These are phyloP conservation scores for Raphanus raphanistrum DNA, from an alignment of 345 rosid species.

Conservation along the genomic window DNA sequence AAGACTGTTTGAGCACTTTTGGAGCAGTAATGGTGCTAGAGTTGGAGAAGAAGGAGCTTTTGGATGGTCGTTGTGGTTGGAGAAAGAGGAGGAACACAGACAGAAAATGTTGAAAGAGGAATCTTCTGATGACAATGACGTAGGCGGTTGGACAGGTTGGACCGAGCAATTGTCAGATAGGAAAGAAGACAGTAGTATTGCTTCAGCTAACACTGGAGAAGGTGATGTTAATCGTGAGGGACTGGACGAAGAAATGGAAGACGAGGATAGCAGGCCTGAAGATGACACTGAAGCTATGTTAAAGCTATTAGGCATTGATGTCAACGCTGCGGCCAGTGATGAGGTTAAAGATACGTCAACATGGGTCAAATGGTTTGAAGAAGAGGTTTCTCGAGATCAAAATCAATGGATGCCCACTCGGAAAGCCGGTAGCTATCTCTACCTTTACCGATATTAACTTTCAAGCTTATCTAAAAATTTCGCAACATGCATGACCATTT, in stretches of 20 bases:
- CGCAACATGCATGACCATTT: neutral
- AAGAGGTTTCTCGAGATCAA: constrained; percentile 73
- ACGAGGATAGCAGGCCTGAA: constrained; percentile 57
- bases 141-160: constrained; percentile 99
- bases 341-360: constrained; percentile 77
- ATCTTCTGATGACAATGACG: constrained; percentile 49
- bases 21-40: constrained; percentile 82
- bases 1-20: constrained; percentile 90
- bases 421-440: constrained; percentile 52
- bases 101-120: constrained; percentile 68
- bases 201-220: constrained; percentile 40
- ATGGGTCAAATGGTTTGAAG: constrained; percentile 88
- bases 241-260: constrained; percentile 48
- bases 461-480: neutral
- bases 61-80: constrained; percentile 91
- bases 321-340: constrained; percentile 54
- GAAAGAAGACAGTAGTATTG: constrained; percentile 39
- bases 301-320: constrained; percentile 77
- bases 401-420: constrained; percentile 89
- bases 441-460: constrained; percentile 19
- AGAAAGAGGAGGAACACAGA: constrained; percentile 91
- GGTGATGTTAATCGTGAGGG: constrained; percentile 33
- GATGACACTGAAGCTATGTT: constrained; percentile 85
- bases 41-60: constrained; percentile 95
- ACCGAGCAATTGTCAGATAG: constrained; percentile 60